Conservation (phyloP, 495 filamentous ascomycete species). For the Hypoxylon lienhwacheense region DNA sequence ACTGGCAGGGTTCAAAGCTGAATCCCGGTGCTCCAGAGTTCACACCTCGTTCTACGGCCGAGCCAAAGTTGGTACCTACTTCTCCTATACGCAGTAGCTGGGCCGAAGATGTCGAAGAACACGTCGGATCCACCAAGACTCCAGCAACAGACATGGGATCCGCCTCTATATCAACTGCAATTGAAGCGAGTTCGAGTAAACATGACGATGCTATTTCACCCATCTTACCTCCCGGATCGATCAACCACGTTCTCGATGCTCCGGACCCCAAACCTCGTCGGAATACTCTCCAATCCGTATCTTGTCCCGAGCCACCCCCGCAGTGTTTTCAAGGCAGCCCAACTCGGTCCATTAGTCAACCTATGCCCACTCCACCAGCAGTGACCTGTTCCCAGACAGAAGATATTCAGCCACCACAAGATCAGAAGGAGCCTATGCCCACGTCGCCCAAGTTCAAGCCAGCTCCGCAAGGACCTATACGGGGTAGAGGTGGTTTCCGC, state of each 20-base stretch:
- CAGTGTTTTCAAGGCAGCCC: conserved; percentile 30
- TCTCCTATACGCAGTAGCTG: conserved; percentile 35
- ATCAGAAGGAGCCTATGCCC: background rate
- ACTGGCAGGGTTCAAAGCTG: conserved; percentile 50
- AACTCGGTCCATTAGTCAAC: conserved; percentile 36
- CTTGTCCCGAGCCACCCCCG: conserved; percentile 31
- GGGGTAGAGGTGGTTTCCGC: conserved; percentile 27
- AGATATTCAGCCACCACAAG: background rate
- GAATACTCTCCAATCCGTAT: conserved; percentile 38
- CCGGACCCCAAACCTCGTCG: conserved; percentile 33
- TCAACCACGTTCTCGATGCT: conserved; percentile 10
- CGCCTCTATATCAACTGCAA: conserved; percentile 28
- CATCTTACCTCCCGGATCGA: conserved; percentile 13
- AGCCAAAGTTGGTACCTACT: conserved; percentile 12
- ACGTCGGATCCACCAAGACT: conserved; percentile 7
- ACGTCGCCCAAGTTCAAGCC: conserved; percentile 2
- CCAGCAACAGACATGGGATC: conserved; percentile 8
- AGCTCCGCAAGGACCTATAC: conserved; percentile 11
- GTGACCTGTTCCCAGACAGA: background rate
- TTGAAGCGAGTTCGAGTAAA: no score
- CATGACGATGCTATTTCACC: conserved; percentile 27
- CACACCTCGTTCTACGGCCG: conserved; percentile 47
- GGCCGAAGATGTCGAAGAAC: conserved; percentile 39
- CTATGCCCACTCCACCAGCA: conserved; percentile 27
- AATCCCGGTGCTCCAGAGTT: conserved; percentile 60